Percentiles rank a stretch among this genome's conserved stretches.
Conservation (phyloP, 1,139 yeast genomes). For the Kurtzmaniella quercitrusa region DNA sequence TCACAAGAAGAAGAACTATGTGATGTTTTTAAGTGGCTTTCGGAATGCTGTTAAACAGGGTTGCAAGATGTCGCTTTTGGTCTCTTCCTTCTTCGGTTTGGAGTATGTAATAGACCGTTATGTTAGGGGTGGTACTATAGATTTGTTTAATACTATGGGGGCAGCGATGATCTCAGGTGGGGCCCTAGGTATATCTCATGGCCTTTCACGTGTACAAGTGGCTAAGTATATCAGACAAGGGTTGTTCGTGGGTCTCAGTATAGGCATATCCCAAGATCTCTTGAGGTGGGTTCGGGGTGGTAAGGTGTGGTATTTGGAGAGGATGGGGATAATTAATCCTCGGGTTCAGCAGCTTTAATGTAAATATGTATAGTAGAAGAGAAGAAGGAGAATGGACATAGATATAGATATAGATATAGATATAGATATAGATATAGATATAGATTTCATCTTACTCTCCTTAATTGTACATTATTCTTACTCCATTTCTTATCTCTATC, state of each 20-base stretch:
- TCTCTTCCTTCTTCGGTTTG: slow-evolving; percentile 51
- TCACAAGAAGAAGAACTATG: slow-evolving; percentile 80
- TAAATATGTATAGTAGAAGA: neutral
- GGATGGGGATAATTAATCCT: slow-evolving; percentile 17
- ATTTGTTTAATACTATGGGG: slow-evolving; percentile 56
- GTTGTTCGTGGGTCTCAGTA: slow-evolving; percentile 48
- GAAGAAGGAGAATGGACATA: neutral
- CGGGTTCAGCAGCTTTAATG: slow-evolving; percentile 2
- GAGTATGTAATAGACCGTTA: slow-evolving; percentile 58
- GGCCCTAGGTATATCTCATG: slow-evolving; percentile 42
- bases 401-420: too few species aligned
- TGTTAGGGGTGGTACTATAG: slow-evolving; percentile 47
- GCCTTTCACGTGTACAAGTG: slow-evolving; percentile 46
- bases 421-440: too few species aligned
- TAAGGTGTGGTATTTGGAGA: slow-evolving; percentile 55
- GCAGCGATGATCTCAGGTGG: slow-evolving; percentile 54
- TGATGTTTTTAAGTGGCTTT: slow-evolving; percentile 56
- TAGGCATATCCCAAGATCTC: slow-evolving; percentile 66
- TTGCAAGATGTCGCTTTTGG: slow-evolving; percentile 41
- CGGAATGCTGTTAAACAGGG: slow-evolving; percentile 41
- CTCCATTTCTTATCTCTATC: slow-evolving; percentile 1
- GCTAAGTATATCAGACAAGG: slow-evolving; percentile 50
- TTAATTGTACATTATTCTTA: neutral
- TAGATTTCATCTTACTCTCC: too few species aligned
- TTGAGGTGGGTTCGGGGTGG: slow-evolving; percentile 58